These are phyloP conservation scores for Starmerella vitae DNA, from an alignment of 805 yeast genomes.

Conservation along the genomic window DNA sequence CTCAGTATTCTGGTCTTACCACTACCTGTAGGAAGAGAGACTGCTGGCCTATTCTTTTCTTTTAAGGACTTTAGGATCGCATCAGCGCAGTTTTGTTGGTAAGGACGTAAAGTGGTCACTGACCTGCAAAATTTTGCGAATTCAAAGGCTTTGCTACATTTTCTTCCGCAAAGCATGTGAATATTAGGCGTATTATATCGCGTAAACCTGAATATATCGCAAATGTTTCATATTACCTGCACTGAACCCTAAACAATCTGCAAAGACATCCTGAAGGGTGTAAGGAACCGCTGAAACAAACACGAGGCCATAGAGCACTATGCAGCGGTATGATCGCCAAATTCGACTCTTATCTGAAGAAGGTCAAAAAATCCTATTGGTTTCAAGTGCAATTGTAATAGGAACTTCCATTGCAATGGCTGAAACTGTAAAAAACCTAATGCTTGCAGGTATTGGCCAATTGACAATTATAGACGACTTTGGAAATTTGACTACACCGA, in stretches of 20 bases:
- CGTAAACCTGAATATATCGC: no score
- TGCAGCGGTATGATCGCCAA: conserved; percentile 64
- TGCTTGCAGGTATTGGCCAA: conserved; percentile 76
- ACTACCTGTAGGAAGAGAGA: conserved; percentile 84
- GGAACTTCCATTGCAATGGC: conserved; percentile 36
- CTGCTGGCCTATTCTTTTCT: conserved; percentile 52
- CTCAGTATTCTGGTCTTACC: conserved; percentile 76
- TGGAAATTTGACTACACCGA: no score
- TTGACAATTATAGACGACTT: conserved; percentile 45
- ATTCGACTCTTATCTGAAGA: conserved; percentile 68
- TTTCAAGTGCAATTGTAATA: conserved; percentile 47
- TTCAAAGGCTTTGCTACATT: no score
- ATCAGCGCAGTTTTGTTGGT: conserved; percentile 60
- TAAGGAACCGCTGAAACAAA: no score
- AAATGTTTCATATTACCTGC: no score
- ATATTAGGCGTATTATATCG: no score
- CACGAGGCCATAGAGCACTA: background rate
- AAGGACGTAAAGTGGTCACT: conserved; percentile 26
- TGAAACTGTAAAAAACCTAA: conserved; percentile 72
- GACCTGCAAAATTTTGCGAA: no score
- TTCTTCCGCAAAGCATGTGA: no score
- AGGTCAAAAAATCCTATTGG: conserved; percentile 55
- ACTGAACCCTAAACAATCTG: no score
- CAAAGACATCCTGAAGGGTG: no score
- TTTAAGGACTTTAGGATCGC: conserved; percentile 38